These are phyloP conservation scores for Lentinula raphanica DNA, from an alignment of 768 basidiomycete genomes.

Conservation along the genomic window DNA sequence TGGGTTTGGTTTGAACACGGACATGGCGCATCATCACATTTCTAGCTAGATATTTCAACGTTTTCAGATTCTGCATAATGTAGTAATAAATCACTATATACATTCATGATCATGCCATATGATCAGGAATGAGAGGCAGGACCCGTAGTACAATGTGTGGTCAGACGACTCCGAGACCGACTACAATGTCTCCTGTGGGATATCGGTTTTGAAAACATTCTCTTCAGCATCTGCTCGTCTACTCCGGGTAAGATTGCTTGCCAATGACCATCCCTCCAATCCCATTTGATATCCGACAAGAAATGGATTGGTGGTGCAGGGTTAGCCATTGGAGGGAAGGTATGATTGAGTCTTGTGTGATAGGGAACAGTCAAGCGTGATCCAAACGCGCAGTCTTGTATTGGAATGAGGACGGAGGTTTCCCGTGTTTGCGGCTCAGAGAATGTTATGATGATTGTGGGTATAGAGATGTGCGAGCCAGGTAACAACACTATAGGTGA, in stretches of 20 bases:
- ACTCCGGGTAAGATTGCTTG: slow-evolving; percentile 40
- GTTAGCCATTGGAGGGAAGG: slow-evolving; percentile 19
- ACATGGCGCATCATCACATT: background rate
- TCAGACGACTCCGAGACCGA: background rate
- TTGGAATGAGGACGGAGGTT: slow-evolving; percentile 40
- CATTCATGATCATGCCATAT: too few relatives aligned
- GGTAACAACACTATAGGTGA: slow-evolving; percentile 25
- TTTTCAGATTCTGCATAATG: too few relatives aligned
- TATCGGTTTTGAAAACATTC: slow-evolving; percentile 33
- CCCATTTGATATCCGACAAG: slow-evolving; percentile 35
- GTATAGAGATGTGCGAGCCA: slow-evolving; percentile 31
- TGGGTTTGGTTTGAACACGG: background rate
- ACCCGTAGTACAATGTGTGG: background rate
- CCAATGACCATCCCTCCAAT: slow-evolving; percentile 52
- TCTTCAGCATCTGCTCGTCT: slow-evolving; percentile 39
- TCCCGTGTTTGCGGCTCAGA: slow-evolving; percentile 35
- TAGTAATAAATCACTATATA: too few relatives aligned
- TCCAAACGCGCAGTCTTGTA: slow-evolving; percentile 52
- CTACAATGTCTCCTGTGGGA: background rate
- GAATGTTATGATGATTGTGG: slow-evolving; percentile 48
- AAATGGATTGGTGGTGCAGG: background rate
- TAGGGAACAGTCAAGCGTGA: slow-evolving; percentile 44
- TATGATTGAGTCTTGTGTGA: slow-evolving; percentile 39
- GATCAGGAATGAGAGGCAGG: background rate
- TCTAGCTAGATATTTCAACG: too few relatives aligned